A percentile compares a stretch with the other conserved stretches of the same genome.
phyloP scores from a whole-genome alignment of 2,329 filamentous ascomycete species.

The Calonectria pseudoreteaudii region DNA sequence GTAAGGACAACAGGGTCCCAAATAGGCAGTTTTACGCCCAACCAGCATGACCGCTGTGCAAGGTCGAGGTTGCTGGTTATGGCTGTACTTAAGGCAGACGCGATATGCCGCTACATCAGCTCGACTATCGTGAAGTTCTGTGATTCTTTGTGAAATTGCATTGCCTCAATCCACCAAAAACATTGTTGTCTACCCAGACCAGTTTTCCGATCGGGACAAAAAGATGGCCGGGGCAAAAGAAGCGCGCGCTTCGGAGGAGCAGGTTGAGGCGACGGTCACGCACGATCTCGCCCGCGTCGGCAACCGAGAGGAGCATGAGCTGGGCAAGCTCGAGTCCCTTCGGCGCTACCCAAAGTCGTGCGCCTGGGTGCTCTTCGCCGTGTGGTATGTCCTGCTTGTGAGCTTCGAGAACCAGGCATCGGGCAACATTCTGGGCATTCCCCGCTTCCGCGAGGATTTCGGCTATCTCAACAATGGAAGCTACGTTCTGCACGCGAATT shows the following conservation, averaged over 20 bases:
- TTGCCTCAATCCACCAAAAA: background rate
- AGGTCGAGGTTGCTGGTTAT: background rate
- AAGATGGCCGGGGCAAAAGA: background rate
- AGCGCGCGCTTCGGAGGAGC: conserved; percentile 10
- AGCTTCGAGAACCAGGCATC: conserved; percentile 56
- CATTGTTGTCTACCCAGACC: background rate
- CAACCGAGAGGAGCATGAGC: conserved; percentile 44
- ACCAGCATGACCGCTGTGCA: background rate
- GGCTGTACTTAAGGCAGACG: background rate
- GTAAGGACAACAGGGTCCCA: background rate
- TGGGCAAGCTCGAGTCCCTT: conserved; percentile 37
- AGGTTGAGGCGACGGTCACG: conserved; percentile 18
- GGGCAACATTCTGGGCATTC: conserved; percentile 56
- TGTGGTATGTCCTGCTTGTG: conserved; percentile 54
- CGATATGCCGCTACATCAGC: background rate
- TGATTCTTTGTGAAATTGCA: background rate
- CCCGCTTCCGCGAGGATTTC: conserved; percentile 59
- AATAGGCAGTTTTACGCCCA: background rate
- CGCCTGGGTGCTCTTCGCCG: conserved; percentile 52
- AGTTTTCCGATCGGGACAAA: background rate
- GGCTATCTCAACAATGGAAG: conserved; percentile 48
- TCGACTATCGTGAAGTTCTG: background rate
- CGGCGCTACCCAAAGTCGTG: conserved; percentile 36
- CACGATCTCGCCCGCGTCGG: conserved; percentile 35
- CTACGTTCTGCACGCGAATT: conserved; percentile 55